phyloP scores from a whole-genome alignment of 176 grass and related monocot species.

The Carex littledalei region DNA sequence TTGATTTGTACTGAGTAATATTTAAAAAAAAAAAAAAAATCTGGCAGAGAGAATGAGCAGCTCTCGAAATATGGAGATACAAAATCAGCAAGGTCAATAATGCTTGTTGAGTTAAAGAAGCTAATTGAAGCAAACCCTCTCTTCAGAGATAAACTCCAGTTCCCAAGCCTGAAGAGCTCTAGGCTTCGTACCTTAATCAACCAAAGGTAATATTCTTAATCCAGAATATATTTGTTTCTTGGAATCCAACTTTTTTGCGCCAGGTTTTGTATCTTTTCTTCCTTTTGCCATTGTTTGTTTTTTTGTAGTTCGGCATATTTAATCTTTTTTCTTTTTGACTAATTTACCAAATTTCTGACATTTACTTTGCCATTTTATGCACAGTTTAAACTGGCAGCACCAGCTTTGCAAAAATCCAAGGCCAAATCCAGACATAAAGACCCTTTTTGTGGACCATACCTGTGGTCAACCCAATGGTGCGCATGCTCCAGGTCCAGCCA shows the following conservation, averaged over 20 bases:
- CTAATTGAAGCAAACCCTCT: constrained; percentile 96
- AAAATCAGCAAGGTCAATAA: constrained; percentile 93
- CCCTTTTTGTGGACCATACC: constrained; percentile 97
- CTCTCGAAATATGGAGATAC: constrained; percentile 99
- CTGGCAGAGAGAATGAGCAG: constrained; percentile 89
- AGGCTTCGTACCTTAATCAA: constrained; percentile 95
- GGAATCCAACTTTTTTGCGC: neutral
- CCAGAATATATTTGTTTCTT: neutral
- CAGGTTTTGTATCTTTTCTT: neutral
- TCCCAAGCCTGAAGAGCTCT: constrained; percentile 90
- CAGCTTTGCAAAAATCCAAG: constrained; percentile 99
- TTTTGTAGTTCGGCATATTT: neutral
- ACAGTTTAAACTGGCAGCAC: constrained; percentile 99
- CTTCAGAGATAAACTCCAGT: constrained; percentile 96
- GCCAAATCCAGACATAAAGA: constrained; percentile 99
- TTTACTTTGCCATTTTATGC: neutral
- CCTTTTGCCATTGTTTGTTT: neutral
- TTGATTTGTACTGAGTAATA: neutral
- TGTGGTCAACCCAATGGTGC: constrained; percentile 98
- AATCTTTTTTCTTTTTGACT: neutral
- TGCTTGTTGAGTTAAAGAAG: constrained; percentile 97
- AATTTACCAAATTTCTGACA: neutral
- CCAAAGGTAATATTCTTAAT: constrained; percentile 50
- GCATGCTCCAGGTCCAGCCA: constrained; percentile 82
- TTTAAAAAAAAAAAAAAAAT: too few relatives aligned